phyloP scores from a whole-genome alignment of 257 asterid species.

The Solanum neorickii region DNA sequence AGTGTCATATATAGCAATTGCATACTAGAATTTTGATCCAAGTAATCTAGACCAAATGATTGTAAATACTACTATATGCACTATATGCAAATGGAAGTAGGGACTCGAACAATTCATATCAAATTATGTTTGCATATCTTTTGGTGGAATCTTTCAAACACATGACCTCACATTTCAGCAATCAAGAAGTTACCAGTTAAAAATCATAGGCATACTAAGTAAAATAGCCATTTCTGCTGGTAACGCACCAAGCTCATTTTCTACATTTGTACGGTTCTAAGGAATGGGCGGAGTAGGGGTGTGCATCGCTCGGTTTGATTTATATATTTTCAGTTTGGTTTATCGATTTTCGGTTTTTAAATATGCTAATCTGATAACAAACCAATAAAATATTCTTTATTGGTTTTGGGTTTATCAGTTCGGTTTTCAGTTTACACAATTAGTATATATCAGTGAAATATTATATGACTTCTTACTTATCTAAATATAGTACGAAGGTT shows the following conservation, averaged over 20 bases:
- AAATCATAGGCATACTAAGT: not conserved
- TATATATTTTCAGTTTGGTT: too few relatives aligned
- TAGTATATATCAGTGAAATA: too few relatives aligned
- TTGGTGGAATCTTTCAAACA: not conserved
- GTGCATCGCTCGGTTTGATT: too few relatives aligned
- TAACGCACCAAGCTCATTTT: slow-evolving; percentile 22
- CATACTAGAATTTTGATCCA: not conserved
- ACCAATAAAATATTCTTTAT: too few relatives aligned
- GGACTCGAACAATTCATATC: not conserved
- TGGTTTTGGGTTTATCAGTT: too few relatives aligned
- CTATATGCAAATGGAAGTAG: not conserved
- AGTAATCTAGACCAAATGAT: not conserved
- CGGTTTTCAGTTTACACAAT: too few relatives aligned
- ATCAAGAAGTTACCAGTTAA: not conserved
- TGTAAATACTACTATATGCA: not conserved
- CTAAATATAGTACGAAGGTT: too few relatives aligned
- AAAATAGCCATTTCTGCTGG: slow-evolving; percentile 24
- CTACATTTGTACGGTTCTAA: slow-evolving; percentile 10
- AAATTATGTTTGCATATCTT: not conserved
- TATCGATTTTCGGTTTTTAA: too few relatives aligned
- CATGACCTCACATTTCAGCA: not conserved
- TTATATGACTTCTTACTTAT: too few relatives aligned
- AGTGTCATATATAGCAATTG: not conserved
- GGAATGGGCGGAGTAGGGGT: slow-evolving; percentile 9
- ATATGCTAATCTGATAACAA: too few relatives aligned